A percentile compares a stretch with the other conserved stretches of the same genome.
Evolutionary conservation across 371 early-diverging fungal species (phyloP).

Genomic region (Zychaea mexicana): DNA sequence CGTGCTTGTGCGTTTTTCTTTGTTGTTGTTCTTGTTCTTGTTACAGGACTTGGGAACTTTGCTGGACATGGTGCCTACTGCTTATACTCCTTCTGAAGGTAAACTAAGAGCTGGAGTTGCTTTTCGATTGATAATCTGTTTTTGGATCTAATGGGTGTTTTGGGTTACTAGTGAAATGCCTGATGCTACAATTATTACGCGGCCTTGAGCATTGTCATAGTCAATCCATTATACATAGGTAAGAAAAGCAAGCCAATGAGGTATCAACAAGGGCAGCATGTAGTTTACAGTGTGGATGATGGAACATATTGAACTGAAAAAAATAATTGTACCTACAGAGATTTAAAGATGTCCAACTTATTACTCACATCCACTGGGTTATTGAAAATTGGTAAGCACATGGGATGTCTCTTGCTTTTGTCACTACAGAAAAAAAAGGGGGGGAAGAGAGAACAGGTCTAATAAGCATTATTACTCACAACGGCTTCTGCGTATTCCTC

Average conservation of each 20-base stretch:
- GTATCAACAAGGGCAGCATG: neutral
- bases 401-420: too few relatives aligned
- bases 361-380: constrained; percentile 74
- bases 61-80: constrained; percentile 62
- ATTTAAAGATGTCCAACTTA: constrained; percentile 87
- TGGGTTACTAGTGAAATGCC: constrained; percentile 81
- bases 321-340: constrained; percentile 56
- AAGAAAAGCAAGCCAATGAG: neutral
- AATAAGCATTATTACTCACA: neutral
- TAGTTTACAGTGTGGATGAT: neutral
- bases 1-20: neutral
- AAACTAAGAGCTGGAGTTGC: constrained; percentile 1
- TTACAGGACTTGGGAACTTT: constrained; percentile 67
- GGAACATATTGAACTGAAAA: neutral
- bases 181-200: constrained; percentile 76
- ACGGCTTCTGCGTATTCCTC: neutral
- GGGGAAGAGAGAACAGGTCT: neutral
- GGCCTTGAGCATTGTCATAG: constrained; percentile 82
- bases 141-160: too few relatives aligned
- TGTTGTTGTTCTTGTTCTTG: neutral
- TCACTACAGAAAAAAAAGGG: neutral
- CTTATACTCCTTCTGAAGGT: constrained; percentile 66
- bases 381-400: constrained; percentile 80
- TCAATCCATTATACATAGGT: constrained; percentile 77
- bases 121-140: neutral